A percentile compares a stretch with the other conserved stretches of the same genome.
Evolutionary conservation across 352 stramenopile species (phyloP).

Genomic region (Pseudoperonospora humuli): DNA sequence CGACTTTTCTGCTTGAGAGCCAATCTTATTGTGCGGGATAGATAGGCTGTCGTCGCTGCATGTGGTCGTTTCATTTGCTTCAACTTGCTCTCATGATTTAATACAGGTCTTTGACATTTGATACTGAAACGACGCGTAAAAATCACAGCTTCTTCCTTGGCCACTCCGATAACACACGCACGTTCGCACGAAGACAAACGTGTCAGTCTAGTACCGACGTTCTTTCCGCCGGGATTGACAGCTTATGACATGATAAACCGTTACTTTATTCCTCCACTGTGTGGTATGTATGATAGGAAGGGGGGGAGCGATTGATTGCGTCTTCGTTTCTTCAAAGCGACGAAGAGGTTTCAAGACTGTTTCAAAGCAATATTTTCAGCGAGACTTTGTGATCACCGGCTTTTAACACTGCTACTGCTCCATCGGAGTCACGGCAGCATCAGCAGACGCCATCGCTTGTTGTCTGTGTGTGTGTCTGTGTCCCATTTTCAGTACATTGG

Average conservation of each 20-base stretch:
- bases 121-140: constrained; percentile 23
- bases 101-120: constrained; percentile 11
- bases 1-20: not conserved
- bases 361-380: constrained; percentile 18
- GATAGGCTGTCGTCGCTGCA: not conserved
- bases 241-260: not conserved
- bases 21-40: not conserved
- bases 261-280: no score
- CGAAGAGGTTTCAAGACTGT: constrained; percentile 19
- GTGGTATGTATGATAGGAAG: no score
- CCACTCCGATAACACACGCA: no score
- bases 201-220: no score
- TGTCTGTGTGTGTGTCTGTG: not conserved
- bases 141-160: not conserved
- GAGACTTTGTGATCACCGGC: not conserved
- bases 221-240: not conserved
- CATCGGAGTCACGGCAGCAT: constrained; percentile 2
- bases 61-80: constrained; percentile 3
- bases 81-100: constrained; percentile 7
- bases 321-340: constrained; percentile 9
- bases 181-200: no score
- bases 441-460: constrained; percentile 6
- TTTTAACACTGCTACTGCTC: constrained; percentile 5
- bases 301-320: no score
- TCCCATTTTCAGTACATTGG: constrained; percentile 24